These are phyloP conservation scores for Acarospora socialis DNA, from an alignment of 2,329 filamentous ascomycete genomes.

Conservation along the genomic window DNA sequence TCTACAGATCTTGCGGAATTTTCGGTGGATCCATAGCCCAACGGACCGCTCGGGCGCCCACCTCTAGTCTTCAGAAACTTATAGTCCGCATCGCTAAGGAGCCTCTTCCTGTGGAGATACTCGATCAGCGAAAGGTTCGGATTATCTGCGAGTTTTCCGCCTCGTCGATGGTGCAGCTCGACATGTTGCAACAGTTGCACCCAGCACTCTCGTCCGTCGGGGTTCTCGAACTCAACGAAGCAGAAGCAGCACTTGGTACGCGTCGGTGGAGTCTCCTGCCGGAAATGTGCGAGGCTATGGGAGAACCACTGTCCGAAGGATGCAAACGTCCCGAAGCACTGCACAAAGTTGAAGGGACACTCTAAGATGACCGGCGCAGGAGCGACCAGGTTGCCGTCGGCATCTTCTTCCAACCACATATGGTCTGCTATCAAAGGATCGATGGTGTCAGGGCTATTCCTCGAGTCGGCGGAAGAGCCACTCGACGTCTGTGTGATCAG, in stretches of 20 bases:
- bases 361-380: conserved; percentile 3
- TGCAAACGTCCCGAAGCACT: conserved; percentile 5
- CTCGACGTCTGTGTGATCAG: conserved; percentile 2
- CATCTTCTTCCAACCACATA: conserved; percentile 2
- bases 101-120: conserved; percentile 7
- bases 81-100: conserved; percentile 6
- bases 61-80: conserved; percentile 7
- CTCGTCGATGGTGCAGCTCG: conserved; percentile 9
- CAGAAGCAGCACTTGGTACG: conserved; percentile 10
- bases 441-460: too few species aligned
- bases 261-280: conserved; percentile 6
- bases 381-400: conserved; percentile 4
- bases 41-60: conserved; percentile 1
- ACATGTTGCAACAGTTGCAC: conserved; percentile 10
- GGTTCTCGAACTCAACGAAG: conserved; percentile 1
- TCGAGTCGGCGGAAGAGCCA: not conserved
- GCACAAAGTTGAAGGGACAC: conserved; percentile 6
- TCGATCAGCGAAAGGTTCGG: conserved; percentile 9
- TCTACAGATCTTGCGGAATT: not conserved
- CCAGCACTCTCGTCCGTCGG: conserved; percentile 6
- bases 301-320: conserved; percentile 4
- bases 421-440: not conserved
- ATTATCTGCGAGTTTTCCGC: conserved; percentile 7
- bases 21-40: not conserved
- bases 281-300: conserved; percentile 9